Base-by-base conservation (phyloP, 176 grass and related monocot genomes). In the Carex myosuroides region DNA sequence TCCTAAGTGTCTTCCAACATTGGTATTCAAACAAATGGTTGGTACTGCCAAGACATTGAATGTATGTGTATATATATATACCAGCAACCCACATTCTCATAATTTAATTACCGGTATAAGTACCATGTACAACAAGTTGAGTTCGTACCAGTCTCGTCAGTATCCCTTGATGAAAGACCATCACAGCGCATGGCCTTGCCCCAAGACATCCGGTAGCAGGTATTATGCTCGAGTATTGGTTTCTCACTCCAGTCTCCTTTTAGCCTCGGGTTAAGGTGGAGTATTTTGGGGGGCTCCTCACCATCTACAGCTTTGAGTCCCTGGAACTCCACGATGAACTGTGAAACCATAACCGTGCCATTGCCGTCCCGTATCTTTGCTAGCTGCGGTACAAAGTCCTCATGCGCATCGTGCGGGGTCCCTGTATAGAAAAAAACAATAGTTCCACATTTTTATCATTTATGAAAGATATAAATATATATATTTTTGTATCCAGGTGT, bases 181-280 rank as follows among this genome's bases (percentile, higher is more conserved):
- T 93, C 88, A 85, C 96, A 98, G 62, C 96, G 92, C 85, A 95
- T 86, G 41, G 96, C 86, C 80, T 81, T 98, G 21, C 91, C 96
- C 96, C 96, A 98, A 57, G 94, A 93, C 93, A 95, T 98, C 7
- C 89, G 81, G 74, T 93, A 95, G 88, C 93, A 95, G 16, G 91
- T 98, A 83, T 98, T 98, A 54, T 93, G 92, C 83, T 98, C 96
- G 14, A 98, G 70, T 76, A 98, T 86, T 10, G 93, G 93, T 3
- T 84, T 88, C 6, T 87, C 42, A 24, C 96, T 95, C 96, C 93
- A 98, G 81, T 98, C 96, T 5, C 96, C 93, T 10, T 81, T 89
- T 50, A 95, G 58, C 37, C 96, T 88, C 10, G 93, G 96, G 83
- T 98, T 98, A 66, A 98, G 82, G 74, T 98, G 96, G 35, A 98